Conservation (phyloP, 306 rosid species). For the Casuarina cunninghamiana region DNA sequence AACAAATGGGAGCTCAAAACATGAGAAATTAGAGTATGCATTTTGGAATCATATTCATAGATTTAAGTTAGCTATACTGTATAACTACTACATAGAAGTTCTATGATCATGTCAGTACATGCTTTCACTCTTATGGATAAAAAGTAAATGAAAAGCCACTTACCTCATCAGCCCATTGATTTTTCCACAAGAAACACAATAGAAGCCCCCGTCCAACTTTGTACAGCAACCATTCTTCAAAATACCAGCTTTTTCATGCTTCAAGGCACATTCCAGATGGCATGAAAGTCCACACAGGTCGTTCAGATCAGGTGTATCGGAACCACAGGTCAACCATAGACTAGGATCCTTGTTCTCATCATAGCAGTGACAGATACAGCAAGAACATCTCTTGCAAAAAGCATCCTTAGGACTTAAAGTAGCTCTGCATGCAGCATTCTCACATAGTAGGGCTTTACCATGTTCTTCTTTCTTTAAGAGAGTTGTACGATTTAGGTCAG, state of each 20-base stretch:
- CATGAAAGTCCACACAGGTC: conserved; percentile 84
- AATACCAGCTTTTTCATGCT: conserved; percentile 60
- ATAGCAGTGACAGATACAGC: conserved; percentile 72
- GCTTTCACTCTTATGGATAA: background rate
- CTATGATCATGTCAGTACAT: background rate
- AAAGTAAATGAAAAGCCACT: conserved; percentile 24
- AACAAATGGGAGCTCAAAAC: background rate
- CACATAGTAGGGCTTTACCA: conserved; percentile 49
- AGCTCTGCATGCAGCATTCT: conserved; percentile 83
- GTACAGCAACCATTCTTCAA: conserved; percentile 44
- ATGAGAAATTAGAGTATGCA: background rate
- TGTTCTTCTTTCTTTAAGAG: conserved; percentile 45
- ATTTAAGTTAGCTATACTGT: background rate
- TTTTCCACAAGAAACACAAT: conserved; percentile 78
- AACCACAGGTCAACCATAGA: conserved; percentile 80
- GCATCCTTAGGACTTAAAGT: conserved; percentile 50
- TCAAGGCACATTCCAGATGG: conserved; percentile 93
- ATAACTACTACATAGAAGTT: background rate
- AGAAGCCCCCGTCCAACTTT: conserved; percentile 75
- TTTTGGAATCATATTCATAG: background rate
- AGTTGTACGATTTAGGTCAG: conserved; percentile 37
- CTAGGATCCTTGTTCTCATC: conserved; percentile 98
- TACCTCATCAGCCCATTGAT: conserved; percentile 79
- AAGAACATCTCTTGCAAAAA: conserved; percentile 94
- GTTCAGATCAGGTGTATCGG: conserved; percentile 47